phyloP scores from a whole-genome alignment of 179 eudicot genomes.

The Drosera spatulata region DNA sequence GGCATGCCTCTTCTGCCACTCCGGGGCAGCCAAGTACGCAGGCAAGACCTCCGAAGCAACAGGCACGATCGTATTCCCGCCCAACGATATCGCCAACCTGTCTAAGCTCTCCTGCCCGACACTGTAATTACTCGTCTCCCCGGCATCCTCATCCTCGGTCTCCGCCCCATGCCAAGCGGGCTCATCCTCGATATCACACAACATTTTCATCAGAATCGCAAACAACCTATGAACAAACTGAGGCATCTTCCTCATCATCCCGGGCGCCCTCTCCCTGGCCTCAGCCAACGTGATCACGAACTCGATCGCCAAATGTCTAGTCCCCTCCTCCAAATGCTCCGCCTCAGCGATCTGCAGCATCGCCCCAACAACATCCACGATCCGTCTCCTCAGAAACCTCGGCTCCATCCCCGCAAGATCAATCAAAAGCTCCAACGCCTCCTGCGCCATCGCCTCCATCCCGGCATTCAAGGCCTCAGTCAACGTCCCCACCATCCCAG shows the following conservation, averaged over 20 bases:
- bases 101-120: constrained; percentile 25
- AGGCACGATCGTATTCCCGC: constrained; percentile 20
- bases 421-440: constrained; percentile 10
- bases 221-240: constrained; percentile 19
- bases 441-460: constrained; percentile 13
- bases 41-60: constrained; percentile 25
- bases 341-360: constrained; percentile 17
- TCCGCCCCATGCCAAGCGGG: constrained; percentile 22
- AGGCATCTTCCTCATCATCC: constrained; percentile 28
- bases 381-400: constrained; percentile 7
- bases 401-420: constrained; percentile 13
- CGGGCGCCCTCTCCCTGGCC: constrained; percentile 28
- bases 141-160: constrained; percentile 24
- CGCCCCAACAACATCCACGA: constrained; percentile 8
- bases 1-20: constrained; percentile 23
- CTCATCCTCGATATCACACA: constrained; percentile 23
- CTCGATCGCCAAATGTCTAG: constrained; percentile 12
- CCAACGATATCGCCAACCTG: constrained; percentile 19
- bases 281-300: constrained; percentile 22
- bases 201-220: constrained; percentile 19
- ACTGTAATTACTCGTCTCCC: constrained; percentile 19
- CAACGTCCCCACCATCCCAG: constrained; percentile 12
- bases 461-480: constrained; percentile 13
- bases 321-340: constrained; percentile 8
- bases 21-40: constrained; percentile 20